Evolutionary conservation across 441 rosid genomes (phyloP), one percentile per base, ranked within the genome.

Genomic region (Raphanus hybrid): DNA sequence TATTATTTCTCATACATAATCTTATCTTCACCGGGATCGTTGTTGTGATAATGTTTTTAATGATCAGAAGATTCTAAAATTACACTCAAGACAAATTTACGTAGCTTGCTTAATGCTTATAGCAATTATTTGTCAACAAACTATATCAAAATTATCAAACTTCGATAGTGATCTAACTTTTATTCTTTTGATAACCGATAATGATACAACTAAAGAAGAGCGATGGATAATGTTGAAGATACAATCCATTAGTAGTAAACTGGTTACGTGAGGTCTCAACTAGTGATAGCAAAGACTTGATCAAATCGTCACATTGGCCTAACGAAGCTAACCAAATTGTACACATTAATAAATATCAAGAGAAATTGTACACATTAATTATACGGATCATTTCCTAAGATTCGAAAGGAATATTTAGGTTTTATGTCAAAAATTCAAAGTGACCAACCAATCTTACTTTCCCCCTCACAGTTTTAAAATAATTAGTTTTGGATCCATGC

Each of bases 361-460:
- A 29, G 1, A 78, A 60, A 68, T 39, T 61, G 20, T 35, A 73
- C 37, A 72, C 37, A 61, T 32, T 29, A 72, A 52, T 67, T 10
- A 73, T 8, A 16, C 18, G 61, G 61, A 62, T 68, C 55, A 55
- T 18, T 32, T 70, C 12, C 32, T 5, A 73, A 62, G 20, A 57
- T 55, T 20, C 71, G 10, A 67, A 76, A 73, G 41, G 71, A 78
- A 54, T 73, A 77, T 68, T 73, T 68, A 68, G 75, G 78, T 68
- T 68, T 37, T 29, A 57, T 60, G 70, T 62, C 74, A 52, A 71
- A 76, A 72, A 15, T 52, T 11, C 57, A 61, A 78, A 73, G 58
- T 67, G 74, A 61, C 62, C 61, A 78, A 78, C 74, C 71, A 68
- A 78, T 71, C 67, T 77, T 60, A 77, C 39, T 63, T 77, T 57